Base-by-base conservation (phyloP, 495 filamentous ascomycete genomes). In the Lasiosphaeris hirsuta region DNA sequence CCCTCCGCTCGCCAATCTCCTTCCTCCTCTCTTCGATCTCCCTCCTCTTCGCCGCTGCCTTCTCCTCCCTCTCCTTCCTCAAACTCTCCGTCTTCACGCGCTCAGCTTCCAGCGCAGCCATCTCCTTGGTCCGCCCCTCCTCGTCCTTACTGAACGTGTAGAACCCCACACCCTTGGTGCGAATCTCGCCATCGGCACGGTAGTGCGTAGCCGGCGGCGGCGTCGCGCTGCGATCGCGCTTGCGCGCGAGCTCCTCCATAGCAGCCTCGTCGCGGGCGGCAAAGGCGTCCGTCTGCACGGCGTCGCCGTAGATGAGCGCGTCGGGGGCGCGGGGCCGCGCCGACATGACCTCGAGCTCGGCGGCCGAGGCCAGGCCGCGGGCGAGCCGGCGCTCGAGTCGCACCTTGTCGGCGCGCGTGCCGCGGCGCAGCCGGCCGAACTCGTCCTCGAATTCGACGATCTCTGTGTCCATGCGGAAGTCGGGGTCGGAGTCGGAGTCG, bases 161-260 rank as follows among this genome's bases (percentile, higher is more conserved):
- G 68, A 96, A 98, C 0, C 91, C 95, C 7, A 88, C 87, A 0
- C 94, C 95, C 66, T 92, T 93, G 39, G 84, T 89, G 49, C 94
- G 76, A 34, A 94, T 85, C 78, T 97, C 94, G 52, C 73, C 76
- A 56, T 77, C 81, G 0, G 90, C 90, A 72, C 96, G 86, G 71
- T 96, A 98, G 69, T 97, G 95, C 69, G 73, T 73, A 45, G 85
- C 80, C 10, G 84, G 83, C 17, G 91, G 90, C 52, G 91, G 91
- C 46, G 91, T 96, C 10, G 82, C 68, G 45, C 81, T 84, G 30
- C 84, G 78, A 69, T 96, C 92, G 15, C 91, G 77, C 63, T 86
- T 86, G 55, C 76, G 70, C 13, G 91, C 92, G 1, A 94, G 74
- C 15, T 81, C 73, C 35, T 82, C 84, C 90, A 94, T 94, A 54